Conservation (phyloP, 352 stramenopile species). For the Hyaloperonospora brassicae region DNA sequence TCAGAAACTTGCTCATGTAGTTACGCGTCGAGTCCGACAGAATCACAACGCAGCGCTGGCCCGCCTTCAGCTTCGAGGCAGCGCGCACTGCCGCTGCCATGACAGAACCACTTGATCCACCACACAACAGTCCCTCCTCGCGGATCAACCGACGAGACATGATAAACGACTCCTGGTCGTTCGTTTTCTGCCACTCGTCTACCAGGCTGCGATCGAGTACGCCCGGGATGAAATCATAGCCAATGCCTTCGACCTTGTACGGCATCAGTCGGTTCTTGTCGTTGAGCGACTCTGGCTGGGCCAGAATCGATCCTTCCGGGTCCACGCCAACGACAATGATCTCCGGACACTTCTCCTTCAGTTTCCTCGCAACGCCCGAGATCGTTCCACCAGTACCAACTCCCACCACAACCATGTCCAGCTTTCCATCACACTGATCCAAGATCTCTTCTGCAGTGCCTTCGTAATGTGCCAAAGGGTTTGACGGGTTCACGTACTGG, state of each 20-base stretch:
- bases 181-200: conserved; percentile 92
- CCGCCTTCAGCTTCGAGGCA: conserved; percentile 64
- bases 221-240: conserved; percentile 94
- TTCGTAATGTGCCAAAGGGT: conserved; percentile 93
- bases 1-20: conserved; percentile 97
- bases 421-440: conserved; percentile 85
- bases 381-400: conserved; percentile 94
- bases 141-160: conserved; percentile 91
- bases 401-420: conserved; percentile 92
- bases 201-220: conserved; percentile 89
- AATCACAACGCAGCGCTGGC: conserved; percentile 91
- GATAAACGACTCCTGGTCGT: conserved; percentile 91
- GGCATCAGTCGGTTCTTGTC: conserved; percentile 81
- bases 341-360: conserved; percentile 88
- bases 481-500: conserved; percentile 93
- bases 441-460: conserved; percentile 92
- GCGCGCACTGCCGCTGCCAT: conserved; percentile 78
- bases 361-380: conserved; percentile 87
- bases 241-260: conserved; percentile 94
- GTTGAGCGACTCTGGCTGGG: conserved; percentile 87
- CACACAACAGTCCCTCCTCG: conserved; percentile 91
- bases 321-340: conserved; percentile 86
- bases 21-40: conserved; percentile 93
- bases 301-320: conserved; percentile 89
- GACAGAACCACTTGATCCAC: conserved; percentile 87